Conservation (phyloP, 371 early-diverging fungal genomes). For the Homolaphlyctis polyrhiza region DNA sequence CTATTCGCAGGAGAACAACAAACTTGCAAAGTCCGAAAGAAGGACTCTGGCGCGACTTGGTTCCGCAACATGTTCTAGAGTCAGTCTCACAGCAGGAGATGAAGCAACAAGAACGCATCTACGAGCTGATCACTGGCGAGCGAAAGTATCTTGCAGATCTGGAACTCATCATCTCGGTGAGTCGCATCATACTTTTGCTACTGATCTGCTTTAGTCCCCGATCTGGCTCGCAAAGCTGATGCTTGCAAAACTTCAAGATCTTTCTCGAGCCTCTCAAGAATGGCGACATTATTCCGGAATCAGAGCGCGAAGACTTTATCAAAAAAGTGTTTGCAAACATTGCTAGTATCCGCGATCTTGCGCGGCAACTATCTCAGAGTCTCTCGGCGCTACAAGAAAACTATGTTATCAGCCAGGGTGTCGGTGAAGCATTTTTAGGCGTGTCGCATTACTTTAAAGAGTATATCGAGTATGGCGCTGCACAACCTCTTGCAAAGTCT, state of each 20-base stretch:
- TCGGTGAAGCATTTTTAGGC: background rate
- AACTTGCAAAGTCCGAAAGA: background rate
- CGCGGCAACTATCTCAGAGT: background rate
- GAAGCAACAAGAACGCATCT: conserved; percentile 83
- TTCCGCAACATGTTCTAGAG: conserved; percentile 6
- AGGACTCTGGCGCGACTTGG: background rate
- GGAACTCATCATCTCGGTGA: conserved; percentile 71
- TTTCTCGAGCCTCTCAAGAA: background rate
- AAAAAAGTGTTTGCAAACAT: background rate
- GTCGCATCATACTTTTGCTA: background rate
- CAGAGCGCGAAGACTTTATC: background rate
- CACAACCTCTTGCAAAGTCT: conserved; percentile 78
- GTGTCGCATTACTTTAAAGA: conserved; percentile 56
- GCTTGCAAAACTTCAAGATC: background rate
- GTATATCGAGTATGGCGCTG: conserved; percentile 84
- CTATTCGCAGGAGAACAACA: background rate
- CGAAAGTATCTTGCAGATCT: conserved; percentile 75
- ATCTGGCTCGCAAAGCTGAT: background rate
- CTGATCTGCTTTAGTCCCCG: background rate
- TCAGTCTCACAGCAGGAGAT: conserved; percentile 53
- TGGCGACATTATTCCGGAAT: background rate
- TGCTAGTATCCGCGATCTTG: background rate
- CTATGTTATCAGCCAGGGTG: background rate
- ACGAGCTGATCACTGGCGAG: conserved; percentile 82
- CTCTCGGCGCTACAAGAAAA: background rate